Evolutionary conservation across 108 stramenopile species (phyloP).

Genomic region (Conticribra weissflogii): DNA sequence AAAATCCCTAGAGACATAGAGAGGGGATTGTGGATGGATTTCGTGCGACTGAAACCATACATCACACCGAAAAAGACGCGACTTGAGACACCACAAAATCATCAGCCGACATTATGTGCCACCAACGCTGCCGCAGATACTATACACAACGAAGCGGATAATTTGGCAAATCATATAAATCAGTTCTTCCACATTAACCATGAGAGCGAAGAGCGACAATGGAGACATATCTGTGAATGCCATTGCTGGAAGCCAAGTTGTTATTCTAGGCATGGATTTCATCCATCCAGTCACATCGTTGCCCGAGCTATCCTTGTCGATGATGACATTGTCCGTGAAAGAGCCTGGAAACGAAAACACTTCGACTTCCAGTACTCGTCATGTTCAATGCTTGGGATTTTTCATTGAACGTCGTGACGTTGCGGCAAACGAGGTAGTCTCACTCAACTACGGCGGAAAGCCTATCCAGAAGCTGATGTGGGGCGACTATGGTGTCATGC

Average conservation of each 20-base stretch:
- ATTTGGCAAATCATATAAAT: too few species aligned
- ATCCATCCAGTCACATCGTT: neutral
- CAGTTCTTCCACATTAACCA: neutral
- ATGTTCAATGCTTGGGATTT: slow-evolving; percentile 29
- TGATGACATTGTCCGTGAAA: neutral
- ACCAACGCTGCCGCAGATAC: too few species aligned
- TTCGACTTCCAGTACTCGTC: neutral
- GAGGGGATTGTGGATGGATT: too few species aligned
- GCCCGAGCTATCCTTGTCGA: slow-evolving; percentile 1
- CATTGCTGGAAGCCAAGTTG: slow-evolving; percentile 11
- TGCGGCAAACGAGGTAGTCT: slow-evolving; percentile 10
- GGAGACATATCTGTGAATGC: slow-evolving; percentile 9
- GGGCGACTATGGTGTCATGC: slow-evolving; percentile 37
- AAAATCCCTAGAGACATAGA: too few species aligned
- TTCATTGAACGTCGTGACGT: slow-evolving; percentile 31
- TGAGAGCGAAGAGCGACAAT: slow-evolving; percentile 29
- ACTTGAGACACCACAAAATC: too few species aligned
- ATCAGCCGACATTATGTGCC: too few species aligned
- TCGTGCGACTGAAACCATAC: too few species aligned
- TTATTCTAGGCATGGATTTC: slow-evolving; percentile 18
- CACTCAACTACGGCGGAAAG: slow-evolving; percentile 32
- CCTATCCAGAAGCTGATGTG: slow-evolving; percentile 44
- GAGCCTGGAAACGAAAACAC: neutral
- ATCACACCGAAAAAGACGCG: too few species aligned
- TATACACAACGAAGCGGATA: too few species aligned